Conservation (phyloP, 345 rosid species). For the Citrus cavaleriei region DNA sequence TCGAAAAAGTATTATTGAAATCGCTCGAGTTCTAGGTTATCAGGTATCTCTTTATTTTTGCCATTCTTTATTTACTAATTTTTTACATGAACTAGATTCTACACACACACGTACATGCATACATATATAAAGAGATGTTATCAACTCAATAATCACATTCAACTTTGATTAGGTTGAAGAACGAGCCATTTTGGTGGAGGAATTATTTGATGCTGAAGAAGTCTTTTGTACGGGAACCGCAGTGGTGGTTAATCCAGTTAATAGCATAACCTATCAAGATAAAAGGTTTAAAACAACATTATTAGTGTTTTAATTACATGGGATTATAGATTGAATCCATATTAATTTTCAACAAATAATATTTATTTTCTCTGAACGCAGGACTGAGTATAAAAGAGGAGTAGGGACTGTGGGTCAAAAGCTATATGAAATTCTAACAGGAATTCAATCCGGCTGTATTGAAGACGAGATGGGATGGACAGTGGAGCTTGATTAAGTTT, state of each 20-base stretch:
- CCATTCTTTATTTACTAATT: no score
- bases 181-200: conserved; percentile 26
- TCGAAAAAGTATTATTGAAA: conserved; percentile 41
- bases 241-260: conserved; percentile 29
- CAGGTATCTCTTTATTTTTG: conserved; percentile 5
- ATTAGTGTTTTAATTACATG: background rate
- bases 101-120: no score
- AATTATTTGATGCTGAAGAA: conserved; percentile 41
- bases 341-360: background rate
- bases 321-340: background rate
- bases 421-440: conserved; percentile 21
- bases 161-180: conserved; percentile 32
- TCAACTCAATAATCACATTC: background rate
- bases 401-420: conserved; percentile 21
- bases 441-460: conserved; percentile 38
- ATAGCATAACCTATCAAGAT: conserved; percentile 32
- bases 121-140: background rate
- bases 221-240: conserved; percentile 55
- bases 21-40: conserved; percentile 15
- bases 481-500: background rate
- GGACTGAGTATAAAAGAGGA: conserved; percentile 32
- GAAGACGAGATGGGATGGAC: conserved; percentile 30
- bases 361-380: background rate
- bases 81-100: background rate
- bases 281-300: conserved; percentile 14